Conservation (phyloP, 176 grass and related monocot species). For the Aechmea fasciata region DNA sequence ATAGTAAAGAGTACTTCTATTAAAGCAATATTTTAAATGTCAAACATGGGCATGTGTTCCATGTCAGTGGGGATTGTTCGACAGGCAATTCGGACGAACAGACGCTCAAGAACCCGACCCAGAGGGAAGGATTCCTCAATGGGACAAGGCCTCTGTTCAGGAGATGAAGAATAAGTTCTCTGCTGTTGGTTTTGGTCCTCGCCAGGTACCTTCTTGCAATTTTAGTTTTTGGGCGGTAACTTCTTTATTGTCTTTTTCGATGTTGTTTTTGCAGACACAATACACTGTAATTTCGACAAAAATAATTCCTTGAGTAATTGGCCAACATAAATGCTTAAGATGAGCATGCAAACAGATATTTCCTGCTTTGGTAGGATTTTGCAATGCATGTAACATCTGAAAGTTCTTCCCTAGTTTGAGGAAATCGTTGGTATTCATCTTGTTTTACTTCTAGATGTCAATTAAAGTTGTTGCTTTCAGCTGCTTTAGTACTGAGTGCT, state of each 20-base stretch:
- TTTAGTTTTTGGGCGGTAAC: neutral
- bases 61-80: conserved; percentile 82
- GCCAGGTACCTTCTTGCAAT: conserved; percentile 40
- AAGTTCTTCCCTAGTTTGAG: neutral
- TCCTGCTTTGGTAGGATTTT: neutral
- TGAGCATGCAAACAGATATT: neutral
- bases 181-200: conserved; percentile 73
- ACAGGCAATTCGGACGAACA: conserved; percentile 62
- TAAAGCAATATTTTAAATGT: neutral
- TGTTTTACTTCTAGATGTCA: neutral
- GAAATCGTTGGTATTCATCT: too few relatives aligned
- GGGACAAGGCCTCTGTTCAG: conserved; percentile 77
- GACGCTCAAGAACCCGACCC: conserved; percentile 66
- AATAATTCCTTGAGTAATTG: too few relatives aligned
- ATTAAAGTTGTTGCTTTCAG: neutral
- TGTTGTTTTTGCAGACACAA: neutral
- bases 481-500: neutral
- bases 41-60: neutral
- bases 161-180: conserved; percentile 88
- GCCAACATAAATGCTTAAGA: too few relatives aligned
- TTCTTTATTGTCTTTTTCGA: neutral
- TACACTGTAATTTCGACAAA: too few relatives aligned
- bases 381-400: neutral
- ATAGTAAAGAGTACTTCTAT: neutral
- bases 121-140: conserved; percentile 80